Evolutionary conservation across 306 rosid genomes (phyloP), one percentile per base, ranked within the genome.

Genomic region (Cicer arietinum): DNA sequence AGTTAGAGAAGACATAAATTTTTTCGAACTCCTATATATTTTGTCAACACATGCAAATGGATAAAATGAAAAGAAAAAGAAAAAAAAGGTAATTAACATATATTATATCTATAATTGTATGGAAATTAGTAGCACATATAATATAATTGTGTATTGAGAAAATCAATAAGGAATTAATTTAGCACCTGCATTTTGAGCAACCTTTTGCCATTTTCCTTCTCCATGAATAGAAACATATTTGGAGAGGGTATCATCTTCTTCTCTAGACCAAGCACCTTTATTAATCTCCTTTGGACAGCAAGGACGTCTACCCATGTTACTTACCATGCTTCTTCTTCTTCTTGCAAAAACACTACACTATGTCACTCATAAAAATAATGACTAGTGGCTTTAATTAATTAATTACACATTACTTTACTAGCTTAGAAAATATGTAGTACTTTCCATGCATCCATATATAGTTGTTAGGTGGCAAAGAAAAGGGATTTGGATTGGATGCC

Each of bases 251-350:
- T 82, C 73, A 61, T 82, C 86, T 78, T 82, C 86, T 67, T 82
- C 80, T 2, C 80, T 63, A 42, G 85, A 77, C 85, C 85, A 82
- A 77, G 82, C 79, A 58, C 85, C 82, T 73, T 77, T 82, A 54
- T 77, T 77, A 4, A 82, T 72, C 67, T 82, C 82, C 48, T 67
- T 82, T 16, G 71, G 46, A 30, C 84, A 67, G 47, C 76, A 74
- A 1, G 67, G 77, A 11, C 61, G 43, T 73, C 76, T 73, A 9
- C 73, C 82, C 82, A 77, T 81, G 7, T 70, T 67, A 62, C 20
- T 37, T 37, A 22, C 64, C 30, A 25, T 59, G 14, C n/a, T 68
- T 12, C 4, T 67, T 51, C 54, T 63, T n/a, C 35, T 63, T 39
- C 45, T 17, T 64, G 16, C 25, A 30, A 30, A 48, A 68, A 13